phyloP scores from a whole-genome alignment of 2,329 filamentous ascomycete genomes.

The Eurotiales sp. region DNA sequence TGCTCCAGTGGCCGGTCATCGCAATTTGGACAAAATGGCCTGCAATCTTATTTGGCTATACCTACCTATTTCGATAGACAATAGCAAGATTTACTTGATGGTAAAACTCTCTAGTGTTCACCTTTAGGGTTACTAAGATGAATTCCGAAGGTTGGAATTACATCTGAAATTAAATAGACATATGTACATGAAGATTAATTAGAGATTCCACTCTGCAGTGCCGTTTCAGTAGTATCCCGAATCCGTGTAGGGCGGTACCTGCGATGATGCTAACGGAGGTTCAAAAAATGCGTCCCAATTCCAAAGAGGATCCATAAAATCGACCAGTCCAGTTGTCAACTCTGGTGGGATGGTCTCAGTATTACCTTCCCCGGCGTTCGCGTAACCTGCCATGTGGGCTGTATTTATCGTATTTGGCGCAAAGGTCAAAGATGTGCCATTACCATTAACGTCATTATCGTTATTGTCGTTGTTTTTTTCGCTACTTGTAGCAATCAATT shows the following conservation, averaged over 20 bases:
- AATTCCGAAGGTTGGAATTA: too few species aligned
- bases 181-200: too few species aligned
- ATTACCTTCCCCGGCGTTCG: not conserved
- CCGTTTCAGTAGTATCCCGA: not conserved
- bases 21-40: too few species aligned
- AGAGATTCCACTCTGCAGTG: too few species aligned
- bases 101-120: too few species aligned
- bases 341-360: not conserved
- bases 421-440: not conserved
- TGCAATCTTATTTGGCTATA: too few species aligned
- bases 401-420: not conserved
- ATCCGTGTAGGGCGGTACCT: not conserved
- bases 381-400: not conserved
- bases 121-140: too few species aligned
- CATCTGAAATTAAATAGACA: too few species aligned
- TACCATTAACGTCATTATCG: not conserved
- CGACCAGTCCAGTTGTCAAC: not conserved
- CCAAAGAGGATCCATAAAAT: constrained; percentile 14
- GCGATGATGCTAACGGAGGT: not conserved
- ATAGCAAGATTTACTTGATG: too few species aligned
- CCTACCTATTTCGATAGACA: too few species aligned
- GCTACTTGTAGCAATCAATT: not conserved
- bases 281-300: constrained; percentile 15
- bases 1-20: too few species aligned
- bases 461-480: not conserved